These are phyloP conservation scores for Populus nigra DNA, from an alignment of 345 rosid genomes.

Conservation along the genomic window DNA sequence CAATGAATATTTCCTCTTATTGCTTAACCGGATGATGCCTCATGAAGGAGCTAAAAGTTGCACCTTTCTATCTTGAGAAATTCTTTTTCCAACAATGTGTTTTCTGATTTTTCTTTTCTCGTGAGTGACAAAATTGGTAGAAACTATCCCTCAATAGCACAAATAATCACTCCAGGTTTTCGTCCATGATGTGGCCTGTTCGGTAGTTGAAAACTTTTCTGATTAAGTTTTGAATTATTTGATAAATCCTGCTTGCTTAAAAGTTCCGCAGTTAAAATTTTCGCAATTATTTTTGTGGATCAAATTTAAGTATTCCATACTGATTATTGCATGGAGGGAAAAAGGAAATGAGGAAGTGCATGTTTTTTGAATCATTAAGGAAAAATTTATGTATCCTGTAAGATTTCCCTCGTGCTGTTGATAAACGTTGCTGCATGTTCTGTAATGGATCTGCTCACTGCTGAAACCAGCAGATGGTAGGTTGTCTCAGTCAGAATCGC, in stretches of 20 bases:
- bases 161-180: conserved; percentile 8
- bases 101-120: background rate
- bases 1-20: background rate
- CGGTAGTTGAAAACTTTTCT: background rate
- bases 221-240: background rate
- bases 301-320: background rate
- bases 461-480: background rate
- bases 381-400: background rate
- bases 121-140: background rate
- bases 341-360: background rate
- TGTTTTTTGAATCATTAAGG: background rate
- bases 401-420: background rate
- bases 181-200: background rate
- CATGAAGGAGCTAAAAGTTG: background rate
- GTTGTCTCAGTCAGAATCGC: background rate
- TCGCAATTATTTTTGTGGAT: background rate
- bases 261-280: background rate
- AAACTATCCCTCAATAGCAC: background rate
- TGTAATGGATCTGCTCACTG: background rate
- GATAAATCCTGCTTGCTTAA: background rate
- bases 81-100: background rate
- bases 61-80: background rate
- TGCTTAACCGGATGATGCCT: background rate
- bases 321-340: background rate
- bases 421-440: background rate